Evolutionary conservation across 2,329 filamentous ascomycete species (phyloP).

Genomic region (Neonectria hederae): DNA sequence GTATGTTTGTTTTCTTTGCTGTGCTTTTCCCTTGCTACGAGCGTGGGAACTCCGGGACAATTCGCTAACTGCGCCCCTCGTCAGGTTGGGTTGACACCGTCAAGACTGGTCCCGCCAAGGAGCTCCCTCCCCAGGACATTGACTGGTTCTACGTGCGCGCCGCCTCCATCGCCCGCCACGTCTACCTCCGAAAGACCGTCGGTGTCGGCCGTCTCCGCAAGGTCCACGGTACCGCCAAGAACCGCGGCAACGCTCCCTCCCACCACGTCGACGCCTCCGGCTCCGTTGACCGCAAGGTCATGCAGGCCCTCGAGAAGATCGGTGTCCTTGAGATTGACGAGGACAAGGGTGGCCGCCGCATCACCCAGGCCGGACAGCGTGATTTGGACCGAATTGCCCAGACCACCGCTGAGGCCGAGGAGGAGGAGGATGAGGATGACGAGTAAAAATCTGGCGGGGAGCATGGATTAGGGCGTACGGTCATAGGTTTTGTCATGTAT

Average conservation of each 20-base stretch:
- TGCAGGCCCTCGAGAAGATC: slow-evolving; percentile 99
- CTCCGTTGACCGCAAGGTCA: slow-evolving; percentile 95
- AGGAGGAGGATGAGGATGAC: slow-evolving; percentile 72
- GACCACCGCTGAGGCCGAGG: slow-evolving; percentile 78
- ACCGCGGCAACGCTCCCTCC: slow-evolving; percentile 90
- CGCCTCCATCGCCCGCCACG: slow-evolving; percentile 93
- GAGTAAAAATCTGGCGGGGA: slow-evolving; percentile 60
- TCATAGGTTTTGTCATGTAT: slow-evolving; percentile 53
- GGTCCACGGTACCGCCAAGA: slow-evolving; percentile 96
- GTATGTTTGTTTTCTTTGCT: slow-evolving; percentile 63
- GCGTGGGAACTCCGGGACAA: not conserved
- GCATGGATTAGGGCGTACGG: slow-evolving; percentile 53
- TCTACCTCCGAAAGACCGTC: slow-evolving; percentile 99
- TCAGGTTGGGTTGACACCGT: slow-evolving; percentile 98
- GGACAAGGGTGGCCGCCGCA: slow-evolving; percentile 98
- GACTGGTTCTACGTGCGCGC: slow-evolving; percentile 97
- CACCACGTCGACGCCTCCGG: slow-evolving; percentile 97
- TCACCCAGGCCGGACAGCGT: slow-evolving; percentile 97
- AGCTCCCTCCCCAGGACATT: slow-evolving; percentile 96
- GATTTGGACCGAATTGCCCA: slow-evolving; percentile 97
- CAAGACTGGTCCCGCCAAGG: slow-evolving; percentile 96
- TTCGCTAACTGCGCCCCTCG: slow-evolving; percentile 23
- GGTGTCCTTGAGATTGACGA: slow-evolving; percentile 97
- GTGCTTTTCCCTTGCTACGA: not conserved
- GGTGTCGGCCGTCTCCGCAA: slow-evolving; percentile 98